phyloP scores from a whole-genome alignment of 1,284 basidiomycete genomes.

The Flammula alnicola region DNA sequence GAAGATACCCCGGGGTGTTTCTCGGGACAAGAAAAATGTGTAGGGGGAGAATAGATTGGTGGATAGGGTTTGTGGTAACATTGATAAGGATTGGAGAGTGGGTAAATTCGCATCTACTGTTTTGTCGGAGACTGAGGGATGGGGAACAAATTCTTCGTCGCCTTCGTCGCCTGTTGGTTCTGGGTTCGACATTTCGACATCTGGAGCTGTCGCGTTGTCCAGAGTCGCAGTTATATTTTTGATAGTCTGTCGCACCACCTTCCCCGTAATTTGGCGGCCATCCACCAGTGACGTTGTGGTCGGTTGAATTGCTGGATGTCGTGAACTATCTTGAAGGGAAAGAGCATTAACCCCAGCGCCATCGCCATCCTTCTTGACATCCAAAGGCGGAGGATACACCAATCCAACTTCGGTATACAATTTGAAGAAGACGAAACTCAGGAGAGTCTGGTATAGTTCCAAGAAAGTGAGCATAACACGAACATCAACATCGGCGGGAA shows the following conservation, averaged over 20 bases:
- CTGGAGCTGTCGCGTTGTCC: constrained; percentile 35
- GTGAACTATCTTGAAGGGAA: constrained; percentile 65
- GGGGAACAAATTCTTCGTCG: constrained; percentile 75
- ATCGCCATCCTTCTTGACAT: constrained; percentile 82
- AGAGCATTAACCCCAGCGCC: constrained; percentile 94
- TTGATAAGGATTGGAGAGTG: constrained; percentile 78
- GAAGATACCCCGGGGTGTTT: constrained; percentile 91
- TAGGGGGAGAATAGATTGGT: constrained; percentile 82
- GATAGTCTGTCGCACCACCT: constrained; percentile 77
- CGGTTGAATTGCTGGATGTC: constrained; percentile 33
- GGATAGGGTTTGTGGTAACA: constrained; percentile 56
- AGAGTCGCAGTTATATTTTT: constrained; percentile 56
- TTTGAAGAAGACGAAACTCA: constrained; percentile 97
- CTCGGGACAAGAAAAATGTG: constrained; percentile 94
- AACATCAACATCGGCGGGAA: constrained; percentile 95
- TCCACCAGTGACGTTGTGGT: constrained; percentile 50
- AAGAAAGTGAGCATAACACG: constrained; percentile 99
- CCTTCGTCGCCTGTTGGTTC: constrained; percentile 41
- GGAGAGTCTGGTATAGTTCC: constrained; percentile 96
- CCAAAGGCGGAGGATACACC: constrained; percentile 93
- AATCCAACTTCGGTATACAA: constrained; percentile 94
- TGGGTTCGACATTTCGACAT: constrained; percentile 44
- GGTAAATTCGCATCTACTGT: constrained; percentile 61
- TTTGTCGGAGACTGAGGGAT: constrained; percentile 66
- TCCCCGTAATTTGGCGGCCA: constrained; percentile 65